phyloP scores from a whole-genome alignment of 108 stramenopile genomes.

The Nitzschia palea region DNA sequence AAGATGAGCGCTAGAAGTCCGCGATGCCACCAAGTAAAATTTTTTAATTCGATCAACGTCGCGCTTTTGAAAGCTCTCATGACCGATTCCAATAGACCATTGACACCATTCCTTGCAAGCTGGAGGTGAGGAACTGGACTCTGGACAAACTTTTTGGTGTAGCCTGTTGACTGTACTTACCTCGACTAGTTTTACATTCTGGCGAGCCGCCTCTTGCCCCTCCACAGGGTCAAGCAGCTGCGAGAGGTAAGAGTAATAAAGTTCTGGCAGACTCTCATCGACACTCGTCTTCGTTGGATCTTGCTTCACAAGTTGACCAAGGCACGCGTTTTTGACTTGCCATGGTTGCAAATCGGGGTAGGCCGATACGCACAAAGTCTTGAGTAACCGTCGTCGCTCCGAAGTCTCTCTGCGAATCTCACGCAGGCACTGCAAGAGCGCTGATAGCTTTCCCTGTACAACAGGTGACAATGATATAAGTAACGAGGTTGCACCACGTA shows the following conservation, averaged over 20 bases:
- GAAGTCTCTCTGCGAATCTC: constrained; percentile 27
- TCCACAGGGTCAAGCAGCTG: constrained; percentile 63
- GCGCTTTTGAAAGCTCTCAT: background rate
- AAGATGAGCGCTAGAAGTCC: constrained; percentile 44
- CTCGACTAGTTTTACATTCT: constrained; percentile 59
- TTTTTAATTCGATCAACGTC: constrained; percentile 25
- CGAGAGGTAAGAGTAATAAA: constrained; percentile 76
- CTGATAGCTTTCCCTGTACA: constrained; percentile 65
- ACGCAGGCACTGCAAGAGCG: constrained; percentile 48
- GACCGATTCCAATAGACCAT: constrained; percentile 32
- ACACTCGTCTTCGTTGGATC: background rate
- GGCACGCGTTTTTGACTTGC: constrained; percentile 62
- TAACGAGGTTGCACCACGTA: background rate
- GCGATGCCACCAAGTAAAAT: constrained; percentile 63
- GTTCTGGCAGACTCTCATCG: constrained; percentile 16
- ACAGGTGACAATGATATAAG: background rate
- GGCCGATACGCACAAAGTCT: constrained; percentile 66
- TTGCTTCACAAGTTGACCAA: background rate
- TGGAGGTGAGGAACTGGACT: background rate
- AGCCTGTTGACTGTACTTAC: constrained; percentile 23
- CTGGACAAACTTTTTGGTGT: background rate
- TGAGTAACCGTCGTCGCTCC: constrained; percentile 29
- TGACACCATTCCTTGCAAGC: constrained; percentile 70
- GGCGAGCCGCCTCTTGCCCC: constrained; percentile 68
- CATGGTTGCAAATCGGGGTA: constrained; percentile 83